Conservation (phyloP, 2,329 filamentous ascomycete species). For the Ophiocordyceps camponoti-rufipedis region DNA sequence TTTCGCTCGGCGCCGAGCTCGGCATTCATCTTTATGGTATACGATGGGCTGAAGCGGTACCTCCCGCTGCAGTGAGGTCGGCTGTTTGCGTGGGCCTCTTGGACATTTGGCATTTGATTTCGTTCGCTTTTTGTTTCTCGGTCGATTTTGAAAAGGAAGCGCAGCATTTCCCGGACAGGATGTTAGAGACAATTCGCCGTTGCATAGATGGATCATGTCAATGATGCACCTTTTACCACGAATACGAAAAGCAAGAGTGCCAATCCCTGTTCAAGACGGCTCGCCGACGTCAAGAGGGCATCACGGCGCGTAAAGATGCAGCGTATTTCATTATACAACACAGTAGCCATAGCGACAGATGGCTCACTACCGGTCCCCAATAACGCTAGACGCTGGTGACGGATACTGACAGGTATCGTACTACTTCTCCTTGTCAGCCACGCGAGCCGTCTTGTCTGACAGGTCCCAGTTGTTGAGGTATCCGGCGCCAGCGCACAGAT, state of each 20-base stretch:
- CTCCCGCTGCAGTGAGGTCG: conserved; percentile 30
- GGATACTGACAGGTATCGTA: neutral
- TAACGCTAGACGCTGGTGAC: neutral
- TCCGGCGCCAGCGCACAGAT: conserved; percentile 54
- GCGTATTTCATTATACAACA: neutral
- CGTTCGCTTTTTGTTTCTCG: neutral
- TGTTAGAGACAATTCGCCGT: no score
- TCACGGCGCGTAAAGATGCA: neutral
- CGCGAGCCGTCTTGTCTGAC: conserved; percentile 12
- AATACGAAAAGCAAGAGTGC: no score
- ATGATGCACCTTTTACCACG: no score
- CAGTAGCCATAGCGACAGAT: neutral
- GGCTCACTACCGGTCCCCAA: neutral
- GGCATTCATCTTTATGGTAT: conserved; percentile 95
- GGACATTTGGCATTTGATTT: no score
- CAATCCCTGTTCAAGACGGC: neutral
- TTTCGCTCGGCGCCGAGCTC: conserved; percentile 78
- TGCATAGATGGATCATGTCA: no score
- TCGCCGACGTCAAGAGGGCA: neutral
- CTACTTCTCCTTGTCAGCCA: conserved; percentile 5
- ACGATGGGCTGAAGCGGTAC: conserved; percentile 63
- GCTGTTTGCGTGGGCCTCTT: no score
- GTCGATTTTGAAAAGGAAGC: neutral
- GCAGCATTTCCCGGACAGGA: no score
- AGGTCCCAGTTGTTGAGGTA: conserved; percentile 53